Evolutionary conservation across 495 filamentous ascomycete species (phyloP), one percentile per base, ranked within the genome.

Genomic region (Chaetomium fimeti): DNA sequence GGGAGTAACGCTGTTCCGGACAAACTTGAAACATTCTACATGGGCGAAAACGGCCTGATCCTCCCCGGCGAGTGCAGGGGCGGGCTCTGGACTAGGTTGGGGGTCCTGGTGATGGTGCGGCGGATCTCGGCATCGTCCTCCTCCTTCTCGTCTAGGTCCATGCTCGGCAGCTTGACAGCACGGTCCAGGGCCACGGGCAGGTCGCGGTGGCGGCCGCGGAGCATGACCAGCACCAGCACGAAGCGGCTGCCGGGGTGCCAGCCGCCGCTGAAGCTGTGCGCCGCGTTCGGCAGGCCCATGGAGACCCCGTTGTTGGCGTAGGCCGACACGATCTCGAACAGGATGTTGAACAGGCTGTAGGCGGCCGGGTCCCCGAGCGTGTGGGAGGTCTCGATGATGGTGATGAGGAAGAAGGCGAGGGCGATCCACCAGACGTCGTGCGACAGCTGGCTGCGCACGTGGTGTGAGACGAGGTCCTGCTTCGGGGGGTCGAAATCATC

Each of bases 401-500:
- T 80, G 69, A 96, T 92, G 63, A 91, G 78, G 24, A 91, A 77
- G n/a, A 83, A 77, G 27, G 90, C 90, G 3, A 91, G 74, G 0
- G 88, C 87, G 16, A 97, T 83, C 87, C 87, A 93, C 91, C 91
- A 95, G 4, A 93, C 74, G 69, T 97, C 92, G 75, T 95, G 91
- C 40, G 89, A 87, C 11, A 96, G 84, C 70, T 96, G 91, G 38
- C 88, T 87, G 40, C 61, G 52, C 18, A 57, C 61, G 22, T 63
- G 61, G 54, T 63, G 61, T 0, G 52, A 27, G 2, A 51, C 20
- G 27, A 63, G 61, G 15, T 63, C 53, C 36, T 40, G 60, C 24
- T 12, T 16, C 25, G 3, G 20, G 11, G 60, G 38, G 25, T 22
- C 24, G 25, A 22, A 18, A 1, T 42, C 16, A 15, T 25, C 51